Evolutionary conservation across 1,284 basidiomycete species (phyloP), one percentile per base, ranked within the genome.

Genomic region (Austroboletus sp.): DNA sequence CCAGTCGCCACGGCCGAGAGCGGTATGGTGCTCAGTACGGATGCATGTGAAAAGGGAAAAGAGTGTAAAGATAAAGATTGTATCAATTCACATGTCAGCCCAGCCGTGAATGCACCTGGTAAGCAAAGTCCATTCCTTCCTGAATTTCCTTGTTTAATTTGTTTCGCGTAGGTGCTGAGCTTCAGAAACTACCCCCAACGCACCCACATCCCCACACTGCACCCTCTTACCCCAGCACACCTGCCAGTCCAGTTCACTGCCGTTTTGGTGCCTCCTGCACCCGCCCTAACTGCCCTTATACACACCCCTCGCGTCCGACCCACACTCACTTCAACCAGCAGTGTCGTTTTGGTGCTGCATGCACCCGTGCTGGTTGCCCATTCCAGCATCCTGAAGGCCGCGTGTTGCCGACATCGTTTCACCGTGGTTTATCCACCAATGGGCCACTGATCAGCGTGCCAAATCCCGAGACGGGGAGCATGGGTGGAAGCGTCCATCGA

Each of bases 31-130:
- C 71, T 96, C 48, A 91, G 86, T 57, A 91, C 87, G 51, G 93
- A 95, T 52, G 74, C 88, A 16, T 96, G 92, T 63, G 84, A 89
- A 57, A 80, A 83, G 34, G 89, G 89, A 15, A 85, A 82, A 60
- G 71, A 84, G 36, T 97, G 93, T 67, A 84, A 85, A 62, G 89
- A 96, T 64, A 81, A 87, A 60, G 90, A 95, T 66, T 95, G 91
- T 62, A 79, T 86, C 49, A 89, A 89, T 66, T 80, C 80, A 21
- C 91, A 95, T 63, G 84, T 91, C 49, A 91, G 88, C 58, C 88
- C 90, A 8, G 89, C 90, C 6, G 80, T 81, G 6, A 81, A 82
- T 57, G 69, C 73, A 27, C 70, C 74, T 58, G 73, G 83, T 82
- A 67, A 45, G 73, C 57, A 25, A 13, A 25, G 8, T 16, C 17